These are phyloP conservation scores for Backusella westeae DNA, from an alignment of 192 early-diverging fungal genomes.

Conservation along the genomic window DNA sequence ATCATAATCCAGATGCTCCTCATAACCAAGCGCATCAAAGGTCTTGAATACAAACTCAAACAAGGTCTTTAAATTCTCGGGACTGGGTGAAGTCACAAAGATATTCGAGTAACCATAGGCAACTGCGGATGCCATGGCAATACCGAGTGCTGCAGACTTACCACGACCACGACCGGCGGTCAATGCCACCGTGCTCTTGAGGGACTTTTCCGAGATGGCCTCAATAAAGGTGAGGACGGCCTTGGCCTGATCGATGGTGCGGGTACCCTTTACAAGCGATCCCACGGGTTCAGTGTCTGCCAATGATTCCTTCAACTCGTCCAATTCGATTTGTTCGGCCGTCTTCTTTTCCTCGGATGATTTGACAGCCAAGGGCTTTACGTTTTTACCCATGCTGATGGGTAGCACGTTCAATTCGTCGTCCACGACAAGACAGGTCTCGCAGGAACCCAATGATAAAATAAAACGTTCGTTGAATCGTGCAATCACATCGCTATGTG, in stretches of 20 bases:
- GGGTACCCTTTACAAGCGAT: conserved; percentile 72
- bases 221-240: conserved; percentile 97
- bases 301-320: conserved; percentile 81
- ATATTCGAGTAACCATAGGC: conserved; percentile 99
- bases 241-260: conserved; percentile 95
- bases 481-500: conserved; percentile 88
- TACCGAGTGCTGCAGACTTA: conserved; percentile 94
- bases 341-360: conserved; percentile 45
- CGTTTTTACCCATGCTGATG: conserved; percentile 88
- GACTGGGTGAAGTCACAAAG: conserved; percentile 96
- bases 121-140: conserved; percentile 93
- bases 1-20: conserved; percentile 98
- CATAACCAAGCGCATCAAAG: conserved; percentile 97
- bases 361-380: conserved; percentile 79
- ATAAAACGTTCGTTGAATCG: conserved; percentile 99
- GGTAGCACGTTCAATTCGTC: conserved; percentile 98
- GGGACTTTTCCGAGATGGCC: conserved; percentile 90
- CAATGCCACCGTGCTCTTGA: conserved; percentile 88
- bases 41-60: conserved; percentile 99
- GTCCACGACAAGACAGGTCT: conserved; percentile 90
- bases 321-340: conserved; percentile 63
- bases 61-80: conserved; percentile 97
- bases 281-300: conserved; percentile 91
- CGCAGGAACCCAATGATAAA: conserved; percentile 85
- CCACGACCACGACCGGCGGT: conserved; percentile 97